phyloP scores from a whole-genome alignment of 768 basidiomycete genomes.

The Suillus ampliporus region DNA sequence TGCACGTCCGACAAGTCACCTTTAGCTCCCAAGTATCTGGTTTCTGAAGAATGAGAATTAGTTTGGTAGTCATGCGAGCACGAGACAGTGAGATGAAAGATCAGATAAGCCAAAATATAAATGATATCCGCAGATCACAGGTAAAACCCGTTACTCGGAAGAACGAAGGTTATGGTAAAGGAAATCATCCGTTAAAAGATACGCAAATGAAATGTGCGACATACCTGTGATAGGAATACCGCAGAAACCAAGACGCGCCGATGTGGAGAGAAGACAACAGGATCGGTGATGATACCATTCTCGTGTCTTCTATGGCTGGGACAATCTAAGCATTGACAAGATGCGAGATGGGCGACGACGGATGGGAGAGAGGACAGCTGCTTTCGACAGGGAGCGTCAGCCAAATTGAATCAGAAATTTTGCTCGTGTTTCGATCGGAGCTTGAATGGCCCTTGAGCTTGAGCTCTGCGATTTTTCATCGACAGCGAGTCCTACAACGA shows the following conservation, averaged over 20 bases:
- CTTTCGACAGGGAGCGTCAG: slow-evolving; percentile 38
- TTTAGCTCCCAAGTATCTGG: slow-evolving; percentile 85
- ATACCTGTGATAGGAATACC: slow-evolving; percentile 97
- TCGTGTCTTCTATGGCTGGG: slow-evolving; percentile 97
- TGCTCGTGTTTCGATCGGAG: slow-evolving; percentile 18
- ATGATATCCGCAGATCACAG: slow-evolving; percentile 76
- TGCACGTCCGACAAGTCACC: slow-evolving; percentile 98
- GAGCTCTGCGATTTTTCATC: too few species aligned
- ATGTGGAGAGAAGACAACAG: slow-evolving; percentile 82
- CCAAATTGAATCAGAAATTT: slow-evolving; percentile 20
- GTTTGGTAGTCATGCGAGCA: slow-evolving; percentile 2
- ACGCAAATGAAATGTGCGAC: slow-evolving; percentile 40
- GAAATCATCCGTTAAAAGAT: slow-evolving; percentile 51
- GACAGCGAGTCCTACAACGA: not conserved
- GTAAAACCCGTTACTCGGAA: slow-evolving; percentile 75
- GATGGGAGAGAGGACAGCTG: slow-evolving; percentile 65
- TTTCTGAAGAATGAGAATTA: slow-evolving; percentile 58
- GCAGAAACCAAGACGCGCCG: slow-evolving; percentile 86
- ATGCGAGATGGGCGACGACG: slow-evolving; percentile 74
- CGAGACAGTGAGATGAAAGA: slow-evolving; percentile 13
- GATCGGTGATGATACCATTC: slow-evolving; percentile 98
- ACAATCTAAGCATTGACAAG: slow-evolving; percentile 79
- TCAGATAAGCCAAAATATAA: slow-evolving; percentile 29
- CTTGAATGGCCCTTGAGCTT: not conserved
- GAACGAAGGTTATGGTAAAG: slow-evolving; percentile 82